Evolutionary conservation across 2,329 filamentous ascomycete genomes (phyloP).

Genomic region (Colletotrichum destructivum): DNA sequence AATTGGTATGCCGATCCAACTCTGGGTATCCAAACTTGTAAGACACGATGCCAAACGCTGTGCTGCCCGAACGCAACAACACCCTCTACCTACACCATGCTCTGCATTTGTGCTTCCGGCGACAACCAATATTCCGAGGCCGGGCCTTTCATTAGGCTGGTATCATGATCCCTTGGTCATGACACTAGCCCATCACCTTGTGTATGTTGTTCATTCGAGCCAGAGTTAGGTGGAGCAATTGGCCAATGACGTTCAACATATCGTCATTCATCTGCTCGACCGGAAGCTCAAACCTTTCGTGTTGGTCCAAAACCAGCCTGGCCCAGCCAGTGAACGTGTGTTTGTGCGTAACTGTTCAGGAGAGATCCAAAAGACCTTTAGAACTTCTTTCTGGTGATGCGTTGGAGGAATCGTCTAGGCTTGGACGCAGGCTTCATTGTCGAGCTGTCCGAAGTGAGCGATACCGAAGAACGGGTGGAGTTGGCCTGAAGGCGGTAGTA

Average conservation of each 20-base stretch:
- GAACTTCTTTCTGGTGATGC: slow-evolving; percentile 7
- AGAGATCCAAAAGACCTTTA: background rate
- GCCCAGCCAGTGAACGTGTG: background rate
- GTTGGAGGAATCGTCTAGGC: slow-evolving; percentile 9
- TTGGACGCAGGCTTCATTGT: background rate
- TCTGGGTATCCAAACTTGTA: too few species aligned
- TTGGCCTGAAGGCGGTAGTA: slow-evolving; percentile 7
- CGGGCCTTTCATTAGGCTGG: background rate
- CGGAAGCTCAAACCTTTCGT: background rate
- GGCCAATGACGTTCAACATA: background rate
- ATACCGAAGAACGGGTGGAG: background rate
- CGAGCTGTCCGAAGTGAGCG: background rate
- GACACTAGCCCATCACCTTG: background rate
- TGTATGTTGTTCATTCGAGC: background rate
- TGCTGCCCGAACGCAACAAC: background rate
- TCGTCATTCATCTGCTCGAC: too few species aligned
- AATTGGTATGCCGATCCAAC: too few species aligned
- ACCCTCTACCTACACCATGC: background rate
- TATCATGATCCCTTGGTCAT: background rate
- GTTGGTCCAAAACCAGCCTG: background rate
- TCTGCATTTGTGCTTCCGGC: background rate
- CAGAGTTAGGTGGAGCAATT: background rate
- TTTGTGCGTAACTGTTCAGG: background rate
- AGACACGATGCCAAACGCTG: too few species aligned
- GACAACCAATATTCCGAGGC: background rate